Evolutionary conservation across 495 filamentous ascomycete genomes (phyloP).

Genomic region (Hyaloscypha finlandica): DNA sequence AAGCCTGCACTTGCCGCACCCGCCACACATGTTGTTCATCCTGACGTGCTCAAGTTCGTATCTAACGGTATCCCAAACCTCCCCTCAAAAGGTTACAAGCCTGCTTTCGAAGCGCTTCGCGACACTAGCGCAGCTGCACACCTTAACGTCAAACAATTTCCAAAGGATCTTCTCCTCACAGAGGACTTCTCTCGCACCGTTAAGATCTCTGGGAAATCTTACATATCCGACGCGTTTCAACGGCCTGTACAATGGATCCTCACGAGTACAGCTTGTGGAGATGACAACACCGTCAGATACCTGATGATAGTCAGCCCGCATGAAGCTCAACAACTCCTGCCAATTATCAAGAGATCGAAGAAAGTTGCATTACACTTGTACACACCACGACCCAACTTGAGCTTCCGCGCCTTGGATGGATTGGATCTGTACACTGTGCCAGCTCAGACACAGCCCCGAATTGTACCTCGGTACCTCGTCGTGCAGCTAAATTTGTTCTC

Average conservation of each 20-base stretch:
- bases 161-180: slow-evolving; percentile 50
- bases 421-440: background rate
- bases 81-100: background rate
- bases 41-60: slow-evolving; percentile 39
- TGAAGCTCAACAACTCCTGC: slow-evolving; percentile 59
- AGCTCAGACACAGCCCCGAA: background rate
- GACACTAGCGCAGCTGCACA: slow-evolving; percentile 39
- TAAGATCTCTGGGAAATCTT: slow-evolving; percentile 14
- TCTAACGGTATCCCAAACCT: background rate
- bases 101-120: background rate
- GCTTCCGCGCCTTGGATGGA: slow-evolving; percentile 25
- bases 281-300: background rate
- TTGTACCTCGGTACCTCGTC: slow-evolving; percentile 30
- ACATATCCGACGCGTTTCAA: slow-evolving; percentile 51
- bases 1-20: slow-evolving; percentile 44
- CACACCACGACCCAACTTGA: slow-evolving; percentile 50
- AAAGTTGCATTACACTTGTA: slow-evolving; percentile 58
- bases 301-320: slow-evolving; percentile 48
- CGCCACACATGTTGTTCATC: slow-evolving; percentile 44
- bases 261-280: slow-evolving; percentile 25
- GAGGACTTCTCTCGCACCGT: slow-evolving; percentile 58
- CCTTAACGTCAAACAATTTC: slow-evolving; percentile 42
- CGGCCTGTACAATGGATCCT: slow-evolving; percentile 63
- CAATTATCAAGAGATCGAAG: slow-evolving; percentile 36
- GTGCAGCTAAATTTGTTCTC: slow-evolving; percentile 66